Base-by-base conservation (phyloP, 1,284 basidiomycete genomes). In the Hypsizygus ulmarius region DNA sequence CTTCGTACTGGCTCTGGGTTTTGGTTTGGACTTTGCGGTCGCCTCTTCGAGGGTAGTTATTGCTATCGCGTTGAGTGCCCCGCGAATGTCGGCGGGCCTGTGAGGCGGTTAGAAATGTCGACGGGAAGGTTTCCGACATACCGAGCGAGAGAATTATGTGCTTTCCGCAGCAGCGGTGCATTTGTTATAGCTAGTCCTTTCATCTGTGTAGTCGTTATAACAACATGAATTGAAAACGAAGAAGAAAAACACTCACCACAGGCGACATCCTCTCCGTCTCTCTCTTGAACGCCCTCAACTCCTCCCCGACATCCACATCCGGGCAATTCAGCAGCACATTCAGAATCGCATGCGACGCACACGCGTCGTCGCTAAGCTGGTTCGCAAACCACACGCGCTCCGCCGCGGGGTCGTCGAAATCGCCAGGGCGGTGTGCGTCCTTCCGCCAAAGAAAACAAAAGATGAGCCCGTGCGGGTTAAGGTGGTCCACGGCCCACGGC, bases 361-460 rank as follows among this genome's bases (percentile, higher is more conserved):
- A 84, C 2, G 81, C 78, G 56, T 84, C 79, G 54, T 80, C 74
- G 59, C 75, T 79, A n/a, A 84, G 69, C 58, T 84, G 81, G 59
- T 83, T 80, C 5, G 81, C 81, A 53, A 82, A 84, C 81, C 81
- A 84, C 10, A 83, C 72, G 14, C 65, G 66, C 46, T 77, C 73
- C 1, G 79, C 73, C 21, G 75, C 74, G 5, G 77, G 72, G 58
- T 82, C 79, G 19, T 73, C 69, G 45, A 77, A 74, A 47, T 77
- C 74, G 2, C 67, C 64, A 0, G 72, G 64, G n/a, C 70, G 66
- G 50, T 74, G 70, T 2, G 65, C 47, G 50, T 78, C 77, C 52
- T 74, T 71, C 6, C 63, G 64, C 71, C 78, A 82, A 49, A 76
- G 65, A 60, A 79, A 83, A 61, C 81, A 83, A 58, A 84, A 77